Conservation (phyloP, 805 yeast genomes). For the Ogataea pini region DNA sequence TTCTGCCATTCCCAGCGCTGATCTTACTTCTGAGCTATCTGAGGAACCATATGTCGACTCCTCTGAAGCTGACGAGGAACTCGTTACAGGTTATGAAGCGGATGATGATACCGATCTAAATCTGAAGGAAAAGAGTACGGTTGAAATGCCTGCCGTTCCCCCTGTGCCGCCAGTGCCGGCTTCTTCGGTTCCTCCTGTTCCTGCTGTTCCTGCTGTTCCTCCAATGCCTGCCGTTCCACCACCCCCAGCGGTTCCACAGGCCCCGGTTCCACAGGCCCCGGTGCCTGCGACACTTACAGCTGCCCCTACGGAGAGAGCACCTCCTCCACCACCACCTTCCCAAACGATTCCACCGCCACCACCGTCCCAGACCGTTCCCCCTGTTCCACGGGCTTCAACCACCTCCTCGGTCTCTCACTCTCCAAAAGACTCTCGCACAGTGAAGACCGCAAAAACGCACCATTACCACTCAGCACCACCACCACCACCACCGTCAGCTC, state of each 20-base stretch:
- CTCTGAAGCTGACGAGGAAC: slow-evolving; percentile 22
- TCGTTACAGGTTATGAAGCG: slow-evolving; percentile 66
- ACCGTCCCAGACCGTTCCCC: slow-evolving; percentile 27
- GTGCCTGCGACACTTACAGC: slow-evolving; percentile 11
- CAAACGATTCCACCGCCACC: slow-evolving; percentile 26
- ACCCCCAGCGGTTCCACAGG: slow-evolving; percentile 4
- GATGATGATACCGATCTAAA: slow-evolving; percentile 52
- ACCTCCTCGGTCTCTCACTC: slow-evolving; percentile 9
- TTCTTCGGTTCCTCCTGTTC: neutral
- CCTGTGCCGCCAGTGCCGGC: slow-evolving; percentile 14
- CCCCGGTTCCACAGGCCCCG: slow-evolving; percentile 17
- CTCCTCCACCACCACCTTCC: slow-evolving; percentile 23
- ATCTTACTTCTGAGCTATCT: neutral
- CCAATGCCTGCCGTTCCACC: slow-evolving; percentile 4
- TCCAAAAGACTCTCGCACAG: slow-evolving; percentile 10
- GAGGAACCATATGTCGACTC: slow-evolving; percentile 11
- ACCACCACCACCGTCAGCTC: slow-evolving; percentile 16
- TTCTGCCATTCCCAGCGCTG: neutral
- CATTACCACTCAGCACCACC: slow-evolving; percentile 17
- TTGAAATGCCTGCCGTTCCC: slow-evolving; percentile 5
- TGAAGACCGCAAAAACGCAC: slow-evolving; percentile 7
- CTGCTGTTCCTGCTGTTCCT: slow-evolving; percentile 14
- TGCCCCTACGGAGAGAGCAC: slow-evolving; percentile 20
- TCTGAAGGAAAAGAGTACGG: slow-evolving; percentile 12
- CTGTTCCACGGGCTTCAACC: slow-evolving; percentile 25